Evolutionary conservation across 208 protist species (phyloP).

Genomic region (Trypanosoma brucei): DNA sequence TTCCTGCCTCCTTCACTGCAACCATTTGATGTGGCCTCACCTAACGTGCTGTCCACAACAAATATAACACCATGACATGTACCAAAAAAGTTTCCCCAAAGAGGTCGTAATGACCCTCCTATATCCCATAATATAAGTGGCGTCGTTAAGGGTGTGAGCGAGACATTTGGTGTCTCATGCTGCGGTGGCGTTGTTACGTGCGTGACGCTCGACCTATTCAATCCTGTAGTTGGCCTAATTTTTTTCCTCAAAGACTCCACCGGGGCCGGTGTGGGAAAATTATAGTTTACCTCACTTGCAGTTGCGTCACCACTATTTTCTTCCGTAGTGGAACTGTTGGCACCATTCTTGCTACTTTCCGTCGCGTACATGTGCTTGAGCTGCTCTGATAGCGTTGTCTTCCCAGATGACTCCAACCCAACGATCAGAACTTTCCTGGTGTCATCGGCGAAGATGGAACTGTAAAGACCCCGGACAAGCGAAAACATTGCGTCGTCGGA

Average conservation of each 20-base stretch:
- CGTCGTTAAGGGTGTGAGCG: conserved; percentile 20
- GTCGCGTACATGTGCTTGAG: conserved; percentile 86
- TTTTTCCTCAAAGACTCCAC: conserved; percentile 32
- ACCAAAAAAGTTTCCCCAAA: conserved; percentile 97
- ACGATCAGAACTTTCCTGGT: conserved; percentile 92
- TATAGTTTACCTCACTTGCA: too few relatives aligned
- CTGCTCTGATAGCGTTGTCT: conserved; percentile 98
- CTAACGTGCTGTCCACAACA: conserved; percentile 86
- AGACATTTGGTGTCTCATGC: conserved; percentile 26
- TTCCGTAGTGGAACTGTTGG: conserved; percentile 1
- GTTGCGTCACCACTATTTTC: too few relatives aligned
- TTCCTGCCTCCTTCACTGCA: neutral
- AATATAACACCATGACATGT: conserved; percentile 91
- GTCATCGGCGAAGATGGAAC: conserved; percentile 66
- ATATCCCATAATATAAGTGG: conserved; percentile 94
- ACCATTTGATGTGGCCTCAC: neutral
- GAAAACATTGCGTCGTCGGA: conserved; percentile 41
- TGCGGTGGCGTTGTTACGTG: conserved; percentile 44
- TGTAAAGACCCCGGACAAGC: conserved; percentile 57
- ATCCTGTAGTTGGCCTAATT: conserved; percentile 96
- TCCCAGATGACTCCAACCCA: conserved; percentile 94
- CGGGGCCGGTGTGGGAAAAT: conserved; percentile 12
- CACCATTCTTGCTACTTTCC: neutral
- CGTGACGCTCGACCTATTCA: conserved; percentile 95
- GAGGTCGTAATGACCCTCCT: conserved; percentile 89